These are phyloP conservation scores for Martiniozyma asiatica DNA, from an alignment of 1,139 yeast genomes.

Conservation along the genomic window DNA sequence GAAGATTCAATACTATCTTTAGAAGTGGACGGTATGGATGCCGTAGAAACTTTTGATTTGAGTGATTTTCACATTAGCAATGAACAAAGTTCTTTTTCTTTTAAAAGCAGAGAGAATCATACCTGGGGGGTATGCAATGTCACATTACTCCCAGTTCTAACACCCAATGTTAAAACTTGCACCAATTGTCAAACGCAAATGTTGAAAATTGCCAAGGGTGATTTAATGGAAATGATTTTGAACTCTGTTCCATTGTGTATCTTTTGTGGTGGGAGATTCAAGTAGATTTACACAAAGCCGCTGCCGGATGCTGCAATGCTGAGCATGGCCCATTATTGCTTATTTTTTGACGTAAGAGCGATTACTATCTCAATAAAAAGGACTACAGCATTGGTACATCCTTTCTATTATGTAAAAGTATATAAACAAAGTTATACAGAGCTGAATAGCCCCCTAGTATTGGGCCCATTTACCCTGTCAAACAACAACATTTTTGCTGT, in stretches of 20 bases:
- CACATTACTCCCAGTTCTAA: slow-evolving; percentile 18
- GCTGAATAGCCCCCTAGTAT: too few relatives aligned
- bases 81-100: too few relatives aligned
- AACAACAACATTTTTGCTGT: too few relatives aligned
- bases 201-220: slow-evolving; percentile 2
- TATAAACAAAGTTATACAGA: too few relatives aligned
- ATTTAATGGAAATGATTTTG: slow-evolving; percentile 7
- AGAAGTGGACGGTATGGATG: slow-evolving; percentile 10
- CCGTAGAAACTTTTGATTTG: slow-evolving; percentile 5
- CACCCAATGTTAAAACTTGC: slow-evolving; percentile 13
- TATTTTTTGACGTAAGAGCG: too few relatives aligned
- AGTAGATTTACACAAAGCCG: neutral
- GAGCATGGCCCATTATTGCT: too few relatives aligned
- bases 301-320: too few relatives aligned
- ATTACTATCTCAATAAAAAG: too few relatives aligned
- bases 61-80: neutral
- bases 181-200: slow-evolving; percentile 11
- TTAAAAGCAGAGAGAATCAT: slow-evolving; percentile 13
- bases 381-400: too few relatives aligned
- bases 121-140: slow-evolving; percentile 19
- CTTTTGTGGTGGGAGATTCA: slow-evolving; percentile 15
- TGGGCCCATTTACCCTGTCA: too few relatives aligned
- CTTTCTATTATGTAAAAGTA: too few relatives aligned
- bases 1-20: too few relatives aligned
- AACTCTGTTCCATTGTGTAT: slow-evolving; percentile 14